Evolutionary conservation across 2,329 filamentous ascomycete genomes (phyloP).

Genomic region (Botrytis tulipae): DNA sequence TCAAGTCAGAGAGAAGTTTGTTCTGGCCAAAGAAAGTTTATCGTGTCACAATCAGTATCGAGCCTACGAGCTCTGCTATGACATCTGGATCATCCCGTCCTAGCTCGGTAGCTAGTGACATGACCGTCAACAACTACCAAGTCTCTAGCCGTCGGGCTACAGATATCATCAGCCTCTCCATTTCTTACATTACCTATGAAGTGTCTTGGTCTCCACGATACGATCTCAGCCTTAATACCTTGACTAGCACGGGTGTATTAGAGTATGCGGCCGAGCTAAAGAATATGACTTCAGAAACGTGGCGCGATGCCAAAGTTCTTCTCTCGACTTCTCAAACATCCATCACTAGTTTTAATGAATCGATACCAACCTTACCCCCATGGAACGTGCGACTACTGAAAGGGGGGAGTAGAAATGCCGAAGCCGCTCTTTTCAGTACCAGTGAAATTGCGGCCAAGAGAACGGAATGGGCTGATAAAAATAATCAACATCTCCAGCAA

Average conservation of each 20-base stretch:
- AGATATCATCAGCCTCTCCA: slow-evolving; percentile 34
- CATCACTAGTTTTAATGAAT: slow-evolving; percentile 49
- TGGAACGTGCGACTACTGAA: slow-evolving; percentile 48
- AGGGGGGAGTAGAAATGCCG: slow-evolving; percentile 20
- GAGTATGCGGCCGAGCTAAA: slow-evolving; percentile 54
- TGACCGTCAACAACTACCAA: slow-evolving; percentile 29
- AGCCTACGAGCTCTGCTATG: slow-evolving; percentile 43
- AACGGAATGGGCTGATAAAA: slow-evolving; percentile 30
- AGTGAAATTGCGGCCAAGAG: slow-evolving; percentile 41
- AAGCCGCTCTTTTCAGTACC: slow-evolving; percentile 30
- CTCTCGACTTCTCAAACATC: slow-evolving; percentile 51
- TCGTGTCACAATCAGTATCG: slow-evolving; percentile 51
- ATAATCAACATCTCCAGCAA: slow-evolving; percentile 37
- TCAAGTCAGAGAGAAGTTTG: slow-evolving; percentile 45
- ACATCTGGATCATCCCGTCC: slow-evolving; percentile 48
- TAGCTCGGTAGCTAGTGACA: slow-evolving; percentile 42
- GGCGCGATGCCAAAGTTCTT: slow-evolving; percentile 45
- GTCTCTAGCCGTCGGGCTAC: slow-evolving; percentile 28
- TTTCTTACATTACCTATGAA: slow-evolving; percentile 39
- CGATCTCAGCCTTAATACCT: slow-evolving; percentile 46
- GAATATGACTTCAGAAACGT: slow-evolving; percentile 50
- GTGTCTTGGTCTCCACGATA: slow-evolving; percentile 50
- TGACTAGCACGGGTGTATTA: slow-evolving; percentile 39
- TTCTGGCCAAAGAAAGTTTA: slow-evolving; percentile 54
- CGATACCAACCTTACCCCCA: slow-evolving; percentile 45